Conservation (phyloP, 1,139 yeast genomes). For the Sugiyamaella castrensis region DNA sequence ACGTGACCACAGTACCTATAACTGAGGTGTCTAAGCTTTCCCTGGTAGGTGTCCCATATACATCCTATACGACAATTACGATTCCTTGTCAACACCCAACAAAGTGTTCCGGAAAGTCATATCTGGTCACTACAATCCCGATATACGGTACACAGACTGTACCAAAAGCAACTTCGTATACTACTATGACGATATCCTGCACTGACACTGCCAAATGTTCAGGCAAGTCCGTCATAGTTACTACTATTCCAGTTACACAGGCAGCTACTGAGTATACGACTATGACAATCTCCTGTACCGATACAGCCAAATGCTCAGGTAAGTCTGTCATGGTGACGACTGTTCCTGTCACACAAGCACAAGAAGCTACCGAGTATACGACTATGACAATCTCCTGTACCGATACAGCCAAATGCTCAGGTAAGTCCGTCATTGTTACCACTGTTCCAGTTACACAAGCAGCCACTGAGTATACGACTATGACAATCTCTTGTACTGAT, state of each 20-base stretch:
- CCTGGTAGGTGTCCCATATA: slow-evolving; percentile 2
- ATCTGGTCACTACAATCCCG: slow-evolving; percentile 12
- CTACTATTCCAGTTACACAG: slow-evolving; percentile 9
- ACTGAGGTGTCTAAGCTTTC: not conserved
- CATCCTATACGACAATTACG: slow-evolving; percentile 9
- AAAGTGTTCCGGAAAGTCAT: slow-evolving; percentile 14
- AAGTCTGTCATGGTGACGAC: not conserved
- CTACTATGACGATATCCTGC: slow-evolving; percentile 13
- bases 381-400: slow-evolving; percentile 20
- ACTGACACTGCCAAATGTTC: slow-evolving; percentile 14
- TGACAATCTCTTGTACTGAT: slow-evolving; percentile 1
- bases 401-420: slow-evolving; percentile 16
- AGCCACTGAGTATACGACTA: too few relatives aligned
- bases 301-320: slow-evolving; percentile 3
- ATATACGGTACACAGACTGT: slow-evolving; percentile 7
- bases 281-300: not conserved
- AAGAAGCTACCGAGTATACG: slow-evolving; percentile 1
- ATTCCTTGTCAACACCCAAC: slow-evolving; percentile 14
- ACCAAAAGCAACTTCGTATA: slow-evolving; percentile 5
- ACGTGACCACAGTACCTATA: slow-evolving; percentile 7
- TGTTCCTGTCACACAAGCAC: slow-evolving; percentile 1
- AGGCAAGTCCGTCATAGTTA: slow-evolving; percentile 4
- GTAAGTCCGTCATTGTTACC: slow-evolving; percentile 14
- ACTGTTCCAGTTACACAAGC: slow-evolving; percentile 12
- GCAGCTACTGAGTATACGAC: not conserved